Base-by-base conservation (phyloP, 2,329 filamentous ascomycete species). In the Penicillium sp. region DNA sequence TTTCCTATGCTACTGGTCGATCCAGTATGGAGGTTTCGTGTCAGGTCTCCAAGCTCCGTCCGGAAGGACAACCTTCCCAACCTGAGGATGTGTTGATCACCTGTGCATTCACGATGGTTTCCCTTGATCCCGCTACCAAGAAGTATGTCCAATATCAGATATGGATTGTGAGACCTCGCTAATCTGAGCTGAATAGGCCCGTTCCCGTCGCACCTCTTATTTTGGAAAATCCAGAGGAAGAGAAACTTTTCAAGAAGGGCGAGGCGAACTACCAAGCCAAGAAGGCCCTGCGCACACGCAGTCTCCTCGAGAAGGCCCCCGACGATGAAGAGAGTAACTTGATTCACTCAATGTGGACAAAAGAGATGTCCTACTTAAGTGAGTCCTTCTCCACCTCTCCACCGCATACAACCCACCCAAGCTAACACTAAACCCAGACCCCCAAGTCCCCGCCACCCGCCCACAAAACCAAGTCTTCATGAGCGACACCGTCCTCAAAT, bases 41-140 rank as follows among this genome's bases (percentile, higher is more conserved):
- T 59, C 85, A 89, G 66, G 87, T 91, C 15, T 85, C 87, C 7
- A 88, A 87, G 64, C 86, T 83, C 0, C 81, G 85, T 0, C 74
- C 78, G 26, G 74, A 82, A 46, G 86, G 85, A 20, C 77, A 87
- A 61, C 64, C 72, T 18, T 64, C 70, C 12, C 79, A 79, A 56
- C 76, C 82, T 2, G 81, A 86, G 36, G 86, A 89, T 66, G 74
- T 88, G 1, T 69, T 89, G 49, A 81, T 89, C 69, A 87, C 84
- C n/a, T 89, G 86, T 69, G 83, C 85, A 6, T 90, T 90, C 64
- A 90, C 87, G 0, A 90, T 91, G 88, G 88, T 90, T 0, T 88
- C 87, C 1, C 74, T 90, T 9, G 84, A 90, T 60, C 86, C 87
- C 1, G 73, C 64, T 3, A 90, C 86, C 1, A 88, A 86, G 69